Conservation (phyloP, 2,329 filamentous ascomycete species). For the Trichoderma hamatum region DNA sequence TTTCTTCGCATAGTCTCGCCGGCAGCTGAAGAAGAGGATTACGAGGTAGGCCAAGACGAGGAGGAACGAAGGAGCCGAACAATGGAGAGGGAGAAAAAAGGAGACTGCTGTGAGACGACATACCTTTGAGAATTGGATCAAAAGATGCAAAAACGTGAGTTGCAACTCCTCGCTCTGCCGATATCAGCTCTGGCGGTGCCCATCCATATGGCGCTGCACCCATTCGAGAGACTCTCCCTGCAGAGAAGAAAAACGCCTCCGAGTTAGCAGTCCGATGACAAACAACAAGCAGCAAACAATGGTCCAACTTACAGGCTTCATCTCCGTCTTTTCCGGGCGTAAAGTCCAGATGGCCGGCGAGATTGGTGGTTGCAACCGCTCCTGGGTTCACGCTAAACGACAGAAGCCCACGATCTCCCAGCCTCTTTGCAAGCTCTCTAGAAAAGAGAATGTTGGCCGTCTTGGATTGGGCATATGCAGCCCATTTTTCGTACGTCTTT, state of each 20-base stretch:
- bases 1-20: neutral
- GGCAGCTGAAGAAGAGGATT: neutral
- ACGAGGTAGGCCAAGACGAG: neutral
- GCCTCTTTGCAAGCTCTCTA: slow-evolving; percentile 38
- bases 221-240: slow-evolving; percentile 29
- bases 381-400: slow-evolving; percentile 44
- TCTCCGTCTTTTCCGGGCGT: slow-evolving; percentile 29
- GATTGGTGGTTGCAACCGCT: slow-evolving; percentile 35
- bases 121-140: slow-evolving; percentile 40
- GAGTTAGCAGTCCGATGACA: neutral
- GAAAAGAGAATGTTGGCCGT: slow-evolving; percentile 44
- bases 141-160: slow-evolving; percentile 45
- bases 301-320: slow-evolving; percentile 28
- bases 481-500: slow-evolving; percentile 38
- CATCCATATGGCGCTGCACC: slow-evolving; percentile 4
- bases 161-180: slow-evolving; percentile 37
- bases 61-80: neutral
- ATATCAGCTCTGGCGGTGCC: slow-evolving; percentile 28
- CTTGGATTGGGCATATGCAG: slow-evolving; percentile 45
- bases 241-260: too few relatives aligned
- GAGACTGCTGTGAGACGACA: neutral
- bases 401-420: slow-evolving; percentile 36
- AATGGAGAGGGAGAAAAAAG: neutral
- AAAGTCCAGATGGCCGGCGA: slow-evolving; percentile 33
- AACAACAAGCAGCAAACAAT: neutral